Percentiles rank a stretch among this genome's conserved stretches.
These are phyloP conservation scores for Epichloe uncinata DNA, from an alignment of 2,329 filamentous ascomycete genomes.

Conservation along the genomic window DNA sequence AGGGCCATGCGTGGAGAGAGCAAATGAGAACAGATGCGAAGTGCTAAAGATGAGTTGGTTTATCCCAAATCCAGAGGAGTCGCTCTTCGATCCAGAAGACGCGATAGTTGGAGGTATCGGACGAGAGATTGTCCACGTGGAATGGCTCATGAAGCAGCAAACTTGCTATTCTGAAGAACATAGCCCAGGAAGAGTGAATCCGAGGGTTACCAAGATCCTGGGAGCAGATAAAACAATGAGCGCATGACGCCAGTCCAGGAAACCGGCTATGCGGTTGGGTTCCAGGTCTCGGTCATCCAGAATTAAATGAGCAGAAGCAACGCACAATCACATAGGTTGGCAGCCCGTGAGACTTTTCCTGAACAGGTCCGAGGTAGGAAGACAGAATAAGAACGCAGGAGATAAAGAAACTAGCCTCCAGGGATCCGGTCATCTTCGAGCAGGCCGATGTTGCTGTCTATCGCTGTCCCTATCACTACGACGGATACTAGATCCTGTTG, in stretches of 20 bases:
- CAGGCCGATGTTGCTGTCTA: constrained; percentile 27
- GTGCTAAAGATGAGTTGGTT: constrained; percentile 2
- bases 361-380: not conserved
- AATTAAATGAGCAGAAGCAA: constrained; percentile 14
- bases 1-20: not conserved
- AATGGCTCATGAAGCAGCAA: constrained; percentile 15
- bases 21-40: constrained; percentile 1
- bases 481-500: constrained; percentile 23
- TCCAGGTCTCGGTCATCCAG: constrained; percentile 17
- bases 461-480: constrained; percentile 30
- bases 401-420: constrained; percentile 2
- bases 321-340: constrained; percentile 13
- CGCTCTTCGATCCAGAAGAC: constrained; percentile 7
- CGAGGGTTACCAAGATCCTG: constrained; percentile 10
- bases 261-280: constrained; percentile 10
- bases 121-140: constrained; percentile 14
- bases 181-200: constrained; percentile 13
- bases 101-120: constrained; percentile 10
- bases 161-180: constrained; percentile 16
- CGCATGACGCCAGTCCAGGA: constrained; percentile 15
- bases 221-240: constrained; percentile 10
- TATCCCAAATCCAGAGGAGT: constrained; percentile 2
- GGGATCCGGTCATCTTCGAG: constrained; percentile 18
- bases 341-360: not conserved
- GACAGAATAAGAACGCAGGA: constrained; percentile 1